Base-by-base conservation (phyloP, 164 flowering plant genomes). In the Stephania yunnanensis region DNA sequence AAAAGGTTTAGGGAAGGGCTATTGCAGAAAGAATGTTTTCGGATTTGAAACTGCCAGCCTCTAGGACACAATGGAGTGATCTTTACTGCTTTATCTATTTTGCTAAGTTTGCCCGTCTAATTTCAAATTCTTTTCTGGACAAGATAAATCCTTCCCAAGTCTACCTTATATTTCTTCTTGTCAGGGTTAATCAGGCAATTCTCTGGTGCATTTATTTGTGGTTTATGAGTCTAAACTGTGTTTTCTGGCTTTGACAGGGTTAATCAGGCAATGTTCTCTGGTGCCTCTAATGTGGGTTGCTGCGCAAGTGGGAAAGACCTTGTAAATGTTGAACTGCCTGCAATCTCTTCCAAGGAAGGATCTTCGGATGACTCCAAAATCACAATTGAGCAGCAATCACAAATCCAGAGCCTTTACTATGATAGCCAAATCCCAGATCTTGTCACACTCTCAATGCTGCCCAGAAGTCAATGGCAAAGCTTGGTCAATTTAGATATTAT, bases 391-490 rank as follows among this genome's bases (percentile, higher is more conserved):
- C 75, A 75, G 30, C 71, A 73, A 42, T 67, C 73, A 11, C 71
- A 81, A 69, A n/a, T 69, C 1, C 61, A 82, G 61, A 79, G 74
- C 7, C 69, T 78, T 31, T 50, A 64, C 65, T 83, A 74, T 25
- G 69, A 75, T 71, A 73, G 79, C 72, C 89, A 89, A 77, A 90
- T 96, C 9, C 98, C 98, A 5, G 97, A 92, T 80, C 87, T 96
- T 36, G 91, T 94, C 69, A 92, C 99, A n/a, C 92, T 96, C 53
- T 96, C 99, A 15, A 71, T 96, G 73, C 81, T 96, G 84, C 99
- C 99, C 44, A 94, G 89, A 84, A 90, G 92, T 82, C 99, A 94
- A 77, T 96, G 99, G 99, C 98, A 94, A 80, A 88, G 95, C 82
- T 83, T 96, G 84, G 80, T 96, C 81, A 91, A 91, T 80, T 75